Evolutionary conservation across 2,329 filamentous ascomycete genomes (phyloP), one percentile per base, ranked within the genome.

Genomic region (Rasamsonia emersonii): DNA sequence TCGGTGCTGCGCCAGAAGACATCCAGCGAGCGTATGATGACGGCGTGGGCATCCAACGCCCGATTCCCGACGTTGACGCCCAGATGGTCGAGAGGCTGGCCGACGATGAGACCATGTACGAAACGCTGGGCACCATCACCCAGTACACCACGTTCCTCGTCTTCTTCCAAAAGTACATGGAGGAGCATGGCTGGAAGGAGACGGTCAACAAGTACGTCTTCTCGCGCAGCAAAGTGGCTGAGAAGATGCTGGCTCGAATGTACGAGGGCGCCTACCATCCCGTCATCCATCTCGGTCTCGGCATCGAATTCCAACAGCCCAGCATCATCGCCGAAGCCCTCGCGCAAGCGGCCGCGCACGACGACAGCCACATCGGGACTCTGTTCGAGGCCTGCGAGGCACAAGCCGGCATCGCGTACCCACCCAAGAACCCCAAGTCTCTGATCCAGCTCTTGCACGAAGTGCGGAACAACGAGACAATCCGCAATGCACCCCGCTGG

Each of bases 281-380:
- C 3, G 61, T 88, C 17, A 86, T 93, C 39, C 82, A 91, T 54
- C 68, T 89, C n/a, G 81, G 83, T 37, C 86, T 83, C 49, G 85
- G 82, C 8, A 53, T 93, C 20, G 84, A 91, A 50, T 89, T 83
- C 64, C 47, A 67, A 4, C 82, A 88, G 51, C 82, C 82, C 1
- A 78, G 77, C 18, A 75, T 91, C 38, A 70, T 93, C 13, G 82
- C 83, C 5, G 75, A 86, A 59, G 84, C 67, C 1, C 69, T 93
- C 5, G 82, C 85, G 1, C 79, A 88, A 60, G 70, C 80, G 1
- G 73, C 78, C 7, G 73, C 81, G 3, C 82, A 89, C 48, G 56
- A 65, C 14, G 20, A 31, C 8, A 25, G 9, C 18, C 14, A 24
- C 5, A 21, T 34, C 9, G 32, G 16, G 8, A 29, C 11, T 3